These are phyloP conservation scores for Kwoniella sp. DNA, from an alignment of 768 basidiomycete species.

Conservation along the genomic window DNA sequence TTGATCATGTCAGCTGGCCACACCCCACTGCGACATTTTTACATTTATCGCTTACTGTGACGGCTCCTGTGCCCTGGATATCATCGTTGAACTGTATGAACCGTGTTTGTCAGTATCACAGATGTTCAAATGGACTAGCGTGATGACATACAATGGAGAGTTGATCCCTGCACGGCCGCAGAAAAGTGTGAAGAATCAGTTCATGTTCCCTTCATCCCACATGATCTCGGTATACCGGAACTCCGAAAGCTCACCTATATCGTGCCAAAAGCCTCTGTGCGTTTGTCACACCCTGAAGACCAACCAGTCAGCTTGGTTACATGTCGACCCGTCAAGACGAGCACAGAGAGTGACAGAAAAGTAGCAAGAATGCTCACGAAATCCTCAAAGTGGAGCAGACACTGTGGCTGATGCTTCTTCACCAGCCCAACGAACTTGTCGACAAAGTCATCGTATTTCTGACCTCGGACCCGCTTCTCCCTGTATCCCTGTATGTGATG, in stretches of 20 bases:
- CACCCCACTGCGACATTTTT: neutral
- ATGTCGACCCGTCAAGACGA: too few species aligned
- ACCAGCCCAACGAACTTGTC: slow-evolving; percentile 81
- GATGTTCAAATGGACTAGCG: neutral
- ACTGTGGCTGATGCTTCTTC: slow-evolving; percentile 68
- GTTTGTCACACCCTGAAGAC: slow-evolving; percentile 64
- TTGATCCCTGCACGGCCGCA: slow-evolving; percentile 21
- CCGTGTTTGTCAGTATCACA: neutral
- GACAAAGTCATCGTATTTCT: slow-evolving; percentile 74
- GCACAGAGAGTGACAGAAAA: too few species aligned
- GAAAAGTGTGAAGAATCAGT: neutral
- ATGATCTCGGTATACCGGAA: neutral
- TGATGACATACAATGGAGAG: slow-evolving; percentile 30
- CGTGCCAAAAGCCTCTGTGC: slow-evolving; percentile 68
- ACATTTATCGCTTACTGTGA: slow-evolving; percentile 41
- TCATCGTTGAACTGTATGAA: slow-evolving; percentile 70
- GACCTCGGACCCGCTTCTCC: slow-evolving; percentile 69
- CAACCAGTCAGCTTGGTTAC: too few species aligned
- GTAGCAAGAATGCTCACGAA: too few species aligned
- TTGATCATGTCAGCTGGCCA: slow-evolving; percentile 1
- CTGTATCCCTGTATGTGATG: slow-evolving; percentile 69
- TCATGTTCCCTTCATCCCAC: neutral
- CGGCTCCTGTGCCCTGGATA: slow-evolving; percentile 60
- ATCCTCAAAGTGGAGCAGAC: slow-evolving; percentile 78
- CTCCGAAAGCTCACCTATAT: slow-evolving; percentile 40